Evolutionary conservation across 1,284 basidiomycete genomes (phyloP).

Genomic region (Acaromyces ingoldii): DNA sequence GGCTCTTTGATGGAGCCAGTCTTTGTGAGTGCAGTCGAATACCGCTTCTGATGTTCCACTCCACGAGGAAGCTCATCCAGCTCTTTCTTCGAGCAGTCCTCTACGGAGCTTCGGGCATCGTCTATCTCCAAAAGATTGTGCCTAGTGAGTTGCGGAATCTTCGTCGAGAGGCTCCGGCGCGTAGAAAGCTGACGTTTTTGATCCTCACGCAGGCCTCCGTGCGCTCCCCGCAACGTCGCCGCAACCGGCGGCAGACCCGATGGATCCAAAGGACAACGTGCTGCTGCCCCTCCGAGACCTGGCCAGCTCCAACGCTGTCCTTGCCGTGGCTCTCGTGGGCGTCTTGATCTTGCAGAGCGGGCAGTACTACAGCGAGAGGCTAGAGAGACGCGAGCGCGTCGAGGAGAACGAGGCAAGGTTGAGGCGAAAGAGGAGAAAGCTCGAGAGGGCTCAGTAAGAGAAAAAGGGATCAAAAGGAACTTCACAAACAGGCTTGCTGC

Average conservation of each 20-base stretch:
- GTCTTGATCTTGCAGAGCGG: conserved; percentile 46
- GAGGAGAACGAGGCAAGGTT: conserved; percentile 48
- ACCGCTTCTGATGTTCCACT: too few species aligned
- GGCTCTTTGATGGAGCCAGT: conserved; percentile 50
- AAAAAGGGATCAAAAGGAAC: too few species aligned
- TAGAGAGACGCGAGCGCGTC: conserved; percentile 46
- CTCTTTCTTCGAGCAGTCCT: conserved; percentile 21
- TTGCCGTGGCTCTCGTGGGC: conserved; percentile 46
- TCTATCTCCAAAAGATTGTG: conserved; percentile 41
- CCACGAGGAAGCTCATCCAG: neutral
- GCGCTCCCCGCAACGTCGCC: conserved; percentile 17
- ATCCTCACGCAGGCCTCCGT: conserved; percentile 14
- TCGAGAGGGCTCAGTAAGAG: too few species aligned
- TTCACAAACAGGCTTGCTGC: too few species aligned
- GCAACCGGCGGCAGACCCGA: conserved; percentile 10
- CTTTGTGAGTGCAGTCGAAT: conserved; percentile 35
- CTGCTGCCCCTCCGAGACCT: conserved; percentile 40
- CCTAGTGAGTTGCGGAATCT: conserved; percentile 25
- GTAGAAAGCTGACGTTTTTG: neutral
- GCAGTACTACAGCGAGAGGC: conserved; percentile 49
- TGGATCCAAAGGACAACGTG: conserved; percentile 6
- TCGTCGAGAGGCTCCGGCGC: neutral
- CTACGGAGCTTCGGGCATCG: conserved; percentile 37
- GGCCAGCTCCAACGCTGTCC: conserved; percentile 43
- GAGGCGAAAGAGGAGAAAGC: conserved; percentile 17